Evolutionary conservation across 805 yeast species (phyloP), one percentile per base, ranked within the genome.

Genomic region (Yarrowia sp.): DNA sequence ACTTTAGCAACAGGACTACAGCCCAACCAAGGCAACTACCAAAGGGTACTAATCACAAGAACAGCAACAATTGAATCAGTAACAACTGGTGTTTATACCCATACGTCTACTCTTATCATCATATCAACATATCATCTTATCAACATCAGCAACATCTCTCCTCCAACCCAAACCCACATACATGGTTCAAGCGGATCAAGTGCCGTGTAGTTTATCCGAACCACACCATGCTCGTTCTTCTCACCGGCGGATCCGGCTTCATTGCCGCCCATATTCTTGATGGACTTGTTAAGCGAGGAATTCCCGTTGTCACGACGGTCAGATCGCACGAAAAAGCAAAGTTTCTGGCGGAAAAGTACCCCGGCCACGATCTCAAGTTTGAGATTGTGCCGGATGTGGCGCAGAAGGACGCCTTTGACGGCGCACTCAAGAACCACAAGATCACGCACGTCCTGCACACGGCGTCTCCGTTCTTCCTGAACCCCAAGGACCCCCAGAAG

Each of bases 301-400:
- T 80, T 67, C 64, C 68, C 9, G 84, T 81, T 3, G 72, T 80
- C 31, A 84, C 83, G 16, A 76, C 84, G 1, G 83, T 80, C 2
- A 71, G 85, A 58, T 71, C 75, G 39, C 66, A 68, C 24, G 72
- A 66, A 8, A 81, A 80, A 66, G 84, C 82, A 1, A 76, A 75
- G 16, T 65, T 49, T 41, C 62, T 73, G 39, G 61, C 41, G n/a
- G 39, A 64, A 35, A 58, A 61, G 42, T 70, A 69, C 42, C 72
- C 74, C 21, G 63, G 21, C 68, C 38, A 72, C 39, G 69, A 64
- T 32, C 35, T 72, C 67, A 62, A 65, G 16, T 64, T 73, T 42
- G 73, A 61, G 32, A 63, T 68, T 33, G 75, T 74, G 6, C 64
- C 66, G 4, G 77, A 73, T 47, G 68, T 73, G 55, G 69, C 71